Base-by-base conservation (phyloP, 345 rosid species). In the Isatis tinctoria region DNA sequence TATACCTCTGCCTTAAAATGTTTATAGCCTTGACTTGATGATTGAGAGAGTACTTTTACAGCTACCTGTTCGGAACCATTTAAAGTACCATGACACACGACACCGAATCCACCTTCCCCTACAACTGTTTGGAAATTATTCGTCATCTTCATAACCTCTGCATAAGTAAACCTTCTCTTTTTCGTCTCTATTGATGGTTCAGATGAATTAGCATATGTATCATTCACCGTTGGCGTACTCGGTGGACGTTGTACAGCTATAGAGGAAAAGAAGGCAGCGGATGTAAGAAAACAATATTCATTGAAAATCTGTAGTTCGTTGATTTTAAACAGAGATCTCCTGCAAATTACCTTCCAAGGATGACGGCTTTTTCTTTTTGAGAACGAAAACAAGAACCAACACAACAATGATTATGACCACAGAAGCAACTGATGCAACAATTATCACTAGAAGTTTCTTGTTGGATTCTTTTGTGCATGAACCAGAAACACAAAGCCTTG, bases 81-180 rank as follows among this genome's bases (percentile, higher is more conserved):
- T 14, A 83, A 5, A 13, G 36, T 8, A 11, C 86, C 86, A 0
- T 67, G 73, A 41, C 60, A 83, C 20, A 84, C 87, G n/a, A 51
- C 47, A 1, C 90, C 87, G 12, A 81, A 86, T 11, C 85, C 86
- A 40, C 87, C 87, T 70, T 80, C 13, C 3, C 87, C 89, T 13
- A 80, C 5, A 24, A 66, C 67, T 28, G 45, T 82, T 26, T 35
- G 40, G 26, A 86, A 74, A 8, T 80, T 74, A 33, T 74, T 67
- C 5, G 89, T 83, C 30, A 83, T 78, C 2, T 18, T 28, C 0
- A 66, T 11, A 6, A 86, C 74, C 33, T 82, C 82, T 17, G 67
- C n/a, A 35, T 67, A 76, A 0, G 66, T 76, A 27, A 51, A 51
- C 28, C 56, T 22, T 11, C 3, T 48, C 27, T 26, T 48, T 5